These are phyloP conservation scores for Trichoderma hamatum DNA, from an alignment of 2,329 filamentous ascomycete genomes.

Conservation along the genomic window DNA sequence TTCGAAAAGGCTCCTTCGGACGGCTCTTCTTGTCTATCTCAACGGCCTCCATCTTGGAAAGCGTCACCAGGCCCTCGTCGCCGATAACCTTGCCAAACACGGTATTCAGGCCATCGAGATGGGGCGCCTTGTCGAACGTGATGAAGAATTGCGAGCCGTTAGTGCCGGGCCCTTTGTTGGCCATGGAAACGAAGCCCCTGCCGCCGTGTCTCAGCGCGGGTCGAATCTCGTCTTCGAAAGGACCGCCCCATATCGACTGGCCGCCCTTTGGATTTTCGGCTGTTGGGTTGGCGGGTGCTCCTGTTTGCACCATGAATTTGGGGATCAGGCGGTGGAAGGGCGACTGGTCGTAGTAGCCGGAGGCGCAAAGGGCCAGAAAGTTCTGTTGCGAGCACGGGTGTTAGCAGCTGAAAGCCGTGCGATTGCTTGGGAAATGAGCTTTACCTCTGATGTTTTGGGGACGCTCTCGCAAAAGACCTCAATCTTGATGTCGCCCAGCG, in stretches of 20 bases:
- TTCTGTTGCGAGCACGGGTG: conserved; percentile 55
- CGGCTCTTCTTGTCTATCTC: conserved; percentile 78
- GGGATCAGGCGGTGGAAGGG: conserved; percentile 82
- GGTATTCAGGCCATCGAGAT: conserved; percentile 82
- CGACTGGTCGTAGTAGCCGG: conserved; percentile 72
- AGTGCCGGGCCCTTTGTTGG: conserved; percentile 73
- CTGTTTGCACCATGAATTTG: conserved; percentile 79
- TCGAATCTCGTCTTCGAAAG: conserved; percentile 81
- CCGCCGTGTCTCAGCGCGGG: conserved; percentile 69
- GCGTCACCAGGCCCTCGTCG: conserved; percentile 64
- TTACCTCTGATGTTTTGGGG: conserved; percentile 84
- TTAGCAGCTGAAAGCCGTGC: background rate
- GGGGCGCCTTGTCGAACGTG: conserved; percentile 74
- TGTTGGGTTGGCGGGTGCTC: conserved; percentile 60
- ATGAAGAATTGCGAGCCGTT: conserved; percentile 85
- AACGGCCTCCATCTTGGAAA: conserved; percentile 71
- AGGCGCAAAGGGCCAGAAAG: conserved; percentile 84
- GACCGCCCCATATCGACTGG: conserved; percentile 70
- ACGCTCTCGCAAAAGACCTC: conserved; percentile 96
- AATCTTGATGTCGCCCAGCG: conserved; percentile 86
- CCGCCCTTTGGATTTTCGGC: conserved; percentile 68
- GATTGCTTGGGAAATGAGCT: conserved; percentile 28
- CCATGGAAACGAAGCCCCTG: conserved; percentile 75
- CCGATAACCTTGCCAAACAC: conserved; percentile 77
- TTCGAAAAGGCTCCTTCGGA: conserved; percentile 66